These are phyloP conservation scores for Amanita pseudoporphyria DNA, from an alignment of 768 basidiomycete genomes.

Conservation along the genomic window DNA sequence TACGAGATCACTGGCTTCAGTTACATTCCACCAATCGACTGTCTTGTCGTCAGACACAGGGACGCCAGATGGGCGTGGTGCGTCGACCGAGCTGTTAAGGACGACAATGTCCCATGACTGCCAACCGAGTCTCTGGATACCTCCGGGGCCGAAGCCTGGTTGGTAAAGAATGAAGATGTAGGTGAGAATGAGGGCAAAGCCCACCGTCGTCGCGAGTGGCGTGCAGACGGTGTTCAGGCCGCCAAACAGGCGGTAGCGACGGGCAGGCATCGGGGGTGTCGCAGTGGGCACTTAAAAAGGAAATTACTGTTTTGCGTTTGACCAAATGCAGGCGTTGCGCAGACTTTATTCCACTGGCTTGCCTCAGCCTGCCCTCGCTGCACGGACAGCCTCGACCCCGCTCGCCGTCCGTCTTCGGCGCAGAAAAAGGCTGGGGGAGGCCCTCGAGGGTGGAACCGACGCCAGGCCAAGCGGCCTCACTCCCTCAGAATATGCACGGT, in stretches of 20 bases:
- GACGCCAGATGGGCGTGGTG: conserved; percentile 10
- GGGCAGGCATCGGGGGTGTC: conserved; percentile 23
- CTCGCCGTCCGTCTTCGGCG: conserved; percentile 67
- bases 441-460: conserved; percentile 30
- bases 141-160: conserved; percentile 63
- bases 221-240: conserved; percentile 43
- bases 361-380: conserved; percentile 36
- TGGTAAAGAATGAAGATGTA: conserved; percentile 78
- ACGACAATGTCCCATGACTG: conserved; percentile 74
- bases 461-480: conserved; percentile 49
- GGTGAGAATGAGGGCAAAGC: conserved; percentile 64
- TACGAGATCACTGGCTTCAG: conserved; percentile 26
- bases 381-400: conserved; percentile 63
- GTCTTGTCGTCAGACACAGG: conserved; percentile 8
- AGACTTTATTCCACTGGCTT: conserved; percentile 30
- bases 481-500: conserved; percentile 53
- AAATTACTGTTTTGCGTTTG: conserved; percentile 9
- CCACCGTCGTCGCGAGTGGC: conserved; percentile 50
- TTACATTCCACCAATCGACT: conserved; percentile 63
- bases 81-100: conserved; percentile 13
- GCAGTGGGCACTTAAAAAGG: conserved; percentile 1
- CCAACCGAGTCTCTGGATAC: conserved; percentile 73
- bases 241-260: conserved; percentile 32
- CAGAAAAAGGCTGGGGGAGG: conserved; percentile 34
- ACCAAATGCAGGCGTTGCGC: conserved; percentile 23